Evolutionary conservation across 2,329 filamentous ascomycete genomes (phyloP).

Genomic region (Talaromyces marneffei): DNA sequence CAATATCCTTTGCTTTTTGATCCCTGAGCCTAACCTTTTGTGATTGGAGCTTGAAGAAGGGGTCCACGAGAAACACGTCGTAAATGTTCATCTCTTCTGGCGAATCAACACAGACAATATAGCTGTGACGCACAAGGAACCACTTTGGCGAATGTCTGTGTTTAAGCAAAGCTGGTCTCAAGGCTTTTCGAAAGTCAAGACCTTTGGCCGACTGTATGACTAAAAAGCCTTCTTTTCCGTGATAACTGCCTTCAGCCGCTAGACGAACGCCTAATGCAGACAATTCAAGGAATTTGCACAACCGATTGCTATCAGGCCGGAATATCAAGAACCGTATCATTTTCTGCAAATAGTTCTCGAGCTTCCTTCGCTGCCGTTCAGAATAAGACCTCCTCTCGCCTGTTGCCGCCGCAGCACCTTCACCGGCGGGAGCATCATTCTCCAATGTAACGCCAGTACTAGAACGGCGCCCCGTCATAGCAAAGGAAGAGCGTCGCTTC

Average conservation of each 20-base stretch:
- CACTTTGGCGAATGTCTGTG: conserved; percentile 85
- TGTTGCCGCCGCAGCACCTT: conserved; percentile 37
- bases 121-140: conserved; percentile 97
- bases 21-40: conserved; percentile 54
- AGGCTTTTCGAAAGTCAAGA: conserved; percentile 73
- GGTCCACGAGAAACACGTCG: conserved; percentile 95
- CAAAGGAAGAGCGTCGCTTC: conserved; percentile 52
- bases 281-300: conserved; percentile 93
- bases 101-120: conserved; percentile 96
- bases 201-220: conserved; percentile 89
- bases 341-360: conserved; percentile 85
- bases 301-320: conserved; percentile 84
- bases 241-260: conserved; percentile 91
- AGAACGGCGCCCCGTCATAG: conserved; percentile 54
- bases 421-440: conserved; percentile 29
- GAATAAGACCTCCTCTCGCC: conserved; percentile 57
- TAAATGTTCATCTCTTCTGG: conserved; percentile 98
- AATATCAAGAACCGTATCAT: conserved; percentile 98
- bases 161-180: conserved; percentile 73
- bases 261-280: conserved; percentile 90
- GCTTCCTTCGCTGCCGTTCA: conserved; percentile 73
- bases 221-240: conserved; percentile 93
- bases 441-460: conserved; percentile 42
- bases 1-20: conserved; percentile 53
- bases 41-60: conserved; percentile 74